Conservation (phyloP, 768 basidiomycete genomes). For the Hortiboletus campestris region DNA sequence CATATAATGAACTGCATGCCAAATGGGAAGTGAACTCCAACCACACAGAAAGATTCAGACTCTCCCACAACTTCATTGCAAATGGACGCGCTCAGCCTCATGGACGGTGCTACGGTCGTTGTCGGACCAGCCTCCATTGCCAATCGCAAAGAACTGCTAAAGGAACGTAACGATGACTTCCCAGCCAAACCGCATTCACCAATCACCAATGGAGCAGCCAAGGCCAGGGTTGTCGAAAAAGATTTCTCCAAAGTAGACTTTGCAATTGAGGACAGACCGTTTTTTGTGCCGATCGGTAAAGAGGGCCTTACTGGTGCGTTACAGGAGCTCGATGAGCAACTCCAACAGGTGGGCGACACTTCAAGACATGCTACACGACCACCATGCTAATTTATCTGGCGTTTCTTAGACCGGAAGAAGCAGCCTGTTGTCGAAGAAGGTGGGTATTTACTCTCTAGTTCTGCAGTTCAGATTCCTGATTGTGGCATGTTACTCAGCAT, state of each 20-base stretch:
- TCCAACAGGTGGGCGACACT: constrained; percentile 36
- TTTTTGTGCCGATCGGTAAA: constrained; percentile 67
- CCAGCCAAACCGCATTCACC: constrained; percentile 20
- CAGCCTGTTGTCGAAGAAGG: constrained; percentile 65
- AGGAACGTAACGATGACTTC: constrained; percentile 18
- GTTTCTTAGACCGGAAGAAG: constrained; percentile 51
- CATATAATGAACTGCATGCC: not conserved
- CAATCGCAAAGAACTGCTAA: constrained; percentile 25
- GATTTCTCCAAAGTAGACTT: constrained; percentile 52
- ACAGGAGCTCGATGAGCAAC: constrained; percentile 64
- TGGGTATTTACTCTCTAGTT: constrained; percentile 12
- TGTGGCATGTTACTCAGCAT: constrained; percentile 26
- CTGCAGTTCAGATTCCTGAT: not conserved
- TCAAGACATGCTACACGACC: not conserved
- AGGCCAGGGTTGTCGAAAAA: constrained; percentile 19
- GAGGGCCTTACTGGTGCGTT: constrained; percentile 69
- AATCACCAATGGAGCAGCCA: constrained; percentile 10
- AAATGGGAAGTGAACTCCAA: not conserved
- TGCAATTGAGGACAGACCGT: constrained; percentile 56
- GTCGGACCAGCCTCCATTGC: constrained; percentile 34
- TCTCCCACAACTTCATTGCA: not conserved
- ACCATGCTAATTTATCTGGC: constrained; percentile 1
- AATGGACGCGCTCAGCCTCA: constrained; percentile 37
- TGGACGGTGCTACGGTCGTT: constrained; percentile 46
- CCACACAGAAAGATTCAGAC: not conserved